Evolutionary conservation across 805 yeast genomes (phyloP), one percentile per base, ranked within the genome.

Genomic region (Candida sakaeoensis): DNA sequence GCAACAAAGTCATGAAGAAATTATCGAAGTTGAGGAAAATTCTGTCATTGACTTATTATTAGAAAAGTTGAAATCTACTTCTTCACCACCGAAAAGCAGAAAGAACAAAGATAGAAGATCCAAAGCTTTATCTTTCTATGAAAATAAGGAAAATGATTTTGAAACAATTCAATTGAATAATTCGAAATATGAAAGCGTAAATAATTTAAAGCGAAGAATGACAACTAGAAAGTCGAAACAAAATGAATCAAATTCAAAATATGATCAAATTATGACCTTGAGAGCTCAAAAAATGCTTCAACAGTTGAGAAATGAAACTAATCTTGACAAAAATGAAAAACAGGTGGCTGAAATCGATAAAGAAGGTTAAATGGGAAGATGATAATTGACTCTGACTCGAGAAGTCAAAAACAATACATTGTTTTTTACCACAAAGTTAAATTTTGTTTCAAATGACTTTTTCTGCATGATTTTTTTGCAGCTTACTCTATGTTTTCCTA

Each of bases 221-320:
- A 65, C 71, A 4, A 52, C 58, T 4, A 44, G 74, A 34, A 57
- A 52, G 39, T 4, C 33, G 10, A 21, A 31, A 17, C 8, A 6
- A 5, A 21, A 21, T 15, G 39, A 36, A 4, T n/a, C 15, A 9
- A 18, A 17, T 18, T 23, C 30, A n/a, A 51, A 48, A 32, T 41
- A 49, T 3, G 70, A 66, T 41, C 50, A 53, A 32, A 50, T 52
- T 29, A 42, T 60, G 2, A 54, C 65, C 58, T 49, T 63, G 14
- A 46, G 74, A 37, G 70, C 73, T 0, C 70, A 64, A 43, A 58
- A 61, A 1, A 66, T 68, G 72, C 55, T 68, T 31, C 57, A 55
- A 30, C 61, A 62, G 38, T 53, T 68, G 26, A 37, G 70, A 26
- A 48, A 43, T 14, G 56, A 53, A 14, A 30, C 29, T 14, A 36